Base-by-base conservation (phyloP, 2,329 filamentous ascomycete species). In the Didymella lethalis region DNA sequence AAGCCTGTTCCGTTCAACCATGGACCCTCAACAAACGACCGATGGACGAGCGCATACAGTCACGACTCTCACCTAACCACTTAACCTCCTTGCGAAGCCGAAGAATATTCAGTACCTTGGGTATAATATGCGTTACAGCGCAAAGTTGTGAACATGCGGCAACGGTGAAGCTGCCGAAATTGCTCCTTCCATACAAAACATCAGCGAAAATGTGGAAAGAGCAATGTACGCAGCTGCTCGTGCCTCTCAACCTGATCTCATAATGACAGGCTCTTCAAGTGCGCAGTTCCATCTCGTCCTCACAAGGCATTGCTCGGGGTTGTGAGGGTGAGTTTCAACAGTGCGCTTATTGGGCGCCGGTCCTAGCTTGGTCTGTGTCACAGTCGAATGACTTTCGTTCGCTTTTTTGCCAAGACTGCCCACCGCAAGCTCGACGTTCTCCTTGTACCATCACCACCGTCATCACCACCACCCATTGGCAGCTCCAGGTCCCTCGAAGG, bases 401-500 rank as follows among this genome's bases (percentile, higher is more conserved):
- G 20, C 38, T 55, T 57, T 51, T 32, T 40, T 54, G 57, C 57
- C 57, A 56, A 60, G 57, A 44, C 56, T 43, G 51, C 57, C 51
- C 57, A 52, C 57, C 51, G 50, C 61, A 61, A 54, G 48, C 52
- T 55, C 54, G 56, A 48, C 59, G 57, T 38, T 63, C 66, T 65
- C 66, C 60, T 64, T 57, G 64, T 61, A 67, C 66, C 68, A 54
- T 64, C 67, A 69, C 66, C 63, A 65, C 70, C 67, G 65, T 68
- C 70, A 69, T 63, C 70, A 72, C 57, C 67, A 68, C 69, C 64
- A 76, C 68, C 75, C 71, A 78, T 77, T 77, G 75, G 71, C 70
- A 70, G 60, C 65, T 63, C 58, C 66, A 64, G 65, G 65, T 65
- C 73, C 72, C 74, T 74, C 69, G 67, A 75, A 72, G 70, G 75